These are phyloP conservation scores for Colletotrichum orchidophilum DNA, from an alignment of 2,329 filamentous ascomycete species.

Conservation along the genomic window DNA sequence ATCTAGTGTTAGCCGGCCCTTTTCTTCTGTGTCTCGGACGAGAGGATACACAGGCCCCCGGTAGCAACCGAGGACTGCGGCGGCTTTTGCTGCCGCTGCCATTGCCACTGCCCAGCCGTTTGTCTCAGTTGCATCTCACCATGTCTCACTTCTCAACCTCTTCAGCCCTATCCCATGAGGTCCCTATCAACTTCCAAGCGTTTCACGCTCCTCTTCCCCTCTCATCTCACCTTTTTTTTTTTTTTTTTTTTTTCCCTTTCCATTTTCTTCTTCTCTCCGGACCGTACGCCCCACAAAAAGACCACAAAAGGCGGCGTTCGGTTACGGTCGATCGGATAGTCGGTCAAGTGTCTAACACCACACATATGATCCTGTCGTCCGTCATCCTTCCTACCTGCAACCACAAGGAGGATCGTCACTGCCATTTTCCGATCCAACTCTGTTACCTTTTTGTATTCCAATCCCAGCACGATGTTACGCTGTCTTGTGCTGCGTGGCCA, in stretches of 20 bases:
- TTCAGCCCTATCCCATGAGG: background rate
- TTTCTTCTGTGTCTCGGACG: background rate
- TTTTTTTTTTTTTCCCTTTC: background rate
- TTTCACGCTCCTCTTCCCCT: background rate
- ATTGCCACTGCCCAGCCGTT: background rate
- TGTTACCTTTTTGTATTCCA: background rate
- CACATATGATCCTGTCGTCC: background rate
- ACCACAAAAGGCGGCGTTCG: background rate
- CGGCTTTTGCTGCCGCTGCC: background rate
- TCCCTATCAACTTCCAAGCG: background rate
- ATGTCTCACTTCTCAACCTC: background rate
- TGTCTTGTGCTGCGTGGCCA: background rate
- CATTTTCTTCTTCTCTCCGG: background rate
- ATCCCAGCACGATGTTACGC: background rate
- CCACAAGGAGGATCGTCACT: background rate
- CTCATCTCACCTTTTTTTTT: background rate
- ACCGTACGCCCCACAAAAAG: background rate
- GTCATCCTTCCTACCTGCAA: background rate
- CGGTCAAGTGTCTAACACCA: background rate
- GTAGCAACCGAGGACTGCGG: background rate
- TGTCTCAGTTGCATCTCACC: background rate
- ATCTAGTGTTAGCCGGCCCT: background rate
- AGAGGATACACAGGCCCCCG: background rate
- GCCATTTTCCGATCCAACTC: background rate
- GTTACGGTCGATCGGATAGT: slow-evolving; percentile 5